These are phyloP conservation scores for Adiantum capillusveneris DNA, from an alignment of 75 land plant species.

Conservation along the genomic window DNA sequence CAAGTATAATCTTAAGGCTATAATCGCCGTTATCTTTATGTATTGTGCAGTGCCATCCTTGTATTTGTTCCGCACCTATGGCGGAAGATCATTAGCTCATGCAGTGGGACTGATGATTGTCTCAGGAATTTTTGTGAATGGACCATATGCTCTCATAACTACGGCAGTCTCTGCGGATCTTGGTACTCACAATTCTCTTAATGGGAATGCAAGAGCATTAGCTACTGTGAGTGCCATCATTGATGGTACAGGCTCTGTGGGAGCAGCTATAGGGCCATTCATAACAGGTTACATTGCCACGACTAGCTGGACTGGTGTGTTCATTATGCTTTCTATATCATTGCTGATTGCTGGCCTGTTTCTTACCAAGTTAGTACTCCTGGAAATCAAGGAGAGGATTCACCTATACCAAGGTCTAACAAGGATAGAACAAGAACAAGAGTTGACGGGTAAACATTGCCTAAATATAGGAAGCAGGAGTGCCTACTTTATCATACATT, in stretches of 20 bases:
- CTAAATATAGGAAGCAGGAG: too few relatives aligned
- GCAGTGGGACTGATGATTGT: constrained; percentile 17
- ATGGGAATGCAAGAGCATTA: constrained; percentile 20
- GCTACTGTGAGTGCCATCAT: constrained; percentile 30
- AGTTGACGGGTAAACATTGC: not conserved
- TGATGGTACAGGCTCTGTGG: constrained; percentile 26
- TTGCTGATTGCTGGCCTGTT: constrained; percentile 29
- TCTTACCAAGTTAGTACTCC: constrained; percentile 20
- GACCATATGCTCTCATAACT: constrained; percentile 30
- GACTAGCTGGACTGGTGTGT: constrained; percentile 34
- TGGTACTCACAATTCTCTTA: constrained; percentile 17
- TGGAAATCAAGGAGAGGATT: constrained; percentile 19
- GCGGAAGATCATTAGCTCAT: constrained; percentile 7
- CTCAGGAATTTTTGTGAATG: constrained; percentile 27
- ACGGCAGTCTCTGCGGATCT: constrained; percentile 27
- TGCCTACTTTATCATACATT: too few relatives aligned
- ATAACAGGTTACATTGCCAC: constrained; percentile 21
- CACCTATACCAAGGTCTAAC: not conserved
- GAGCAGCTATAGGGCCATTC: constrained; percentile 22
- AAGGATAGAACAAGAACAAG: not conserved
- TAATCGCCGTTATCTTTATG: constrained; percentile 23
- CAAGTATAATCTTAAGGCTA: constrained; percentile 25
- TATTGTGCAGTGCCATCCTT: constrained; percentile 29
- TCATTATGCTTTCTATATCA: constrained; percentile 28
- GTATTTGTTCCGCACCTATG: constrained; percentile 20